Conservation (phyloP, 805 yeast species). For the Zygoascus biomembranicola region DNA sequence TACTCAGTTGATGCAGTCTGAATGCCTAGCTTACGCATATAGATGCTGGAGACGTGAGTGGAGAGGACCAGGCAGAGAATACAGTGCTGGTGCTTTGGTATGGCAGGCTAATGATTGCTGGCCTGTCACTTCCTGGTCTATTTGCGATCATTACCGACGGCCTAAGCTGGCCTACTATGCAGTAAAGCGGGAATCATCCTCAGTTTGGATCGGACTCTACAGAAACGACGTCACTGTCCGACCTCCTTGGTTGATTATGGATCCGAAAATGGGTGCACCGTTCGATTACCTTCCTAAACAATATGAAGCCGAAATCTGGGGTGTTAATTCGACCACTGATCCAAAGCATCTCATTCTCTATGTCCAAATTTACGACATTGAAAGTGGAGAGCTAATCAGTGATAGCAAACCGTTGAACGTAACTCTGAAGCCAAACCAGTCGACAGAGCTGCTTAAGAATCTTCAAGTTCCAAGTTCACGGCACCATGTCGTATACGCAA, state of each 20-base stretch:
- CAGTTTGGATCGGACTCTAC: slow-evolving; percentile 31
- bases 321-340: slow-evolving; percentile 28
- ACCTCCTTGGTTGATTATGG: slow-evolving; percentile 8
- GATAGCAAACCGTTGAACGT: slow-evolving; percentile 1
- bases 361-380: slow-evolving; percentile 28
- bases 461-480: slow-evolving; percentile 10
- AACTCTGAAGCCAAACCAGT: slow-evolving; percentile 22
- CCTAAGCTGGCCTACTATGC: slow-evolving; percentile 44
- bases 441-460: slow-evolving; percentile 26
- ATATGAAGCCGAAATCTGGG: slow-evolving; percentile 35
- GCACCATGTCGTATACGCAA: slow-evolving; percentile 16
- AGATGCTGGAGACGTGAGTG: slow-evolving; percentile 41
- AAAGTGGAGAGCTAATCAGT: slow-evolving; percentile 27
- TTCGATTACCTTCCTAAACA: slow-evolving; percentile 22
- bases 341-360: slow-evolving; percentile 21
- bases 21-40: slow-evolving; percentile 41
- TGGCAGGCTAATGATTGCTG: slow-evolving; percentile 51
- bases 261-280: slow-evolving; percentile 18
- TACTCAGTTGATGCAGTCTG: slow-evolving; percentile 47
- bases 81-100: slow-evolving; percentile 40
- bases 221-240: slow-evolving; percentile 18
- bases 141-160: slow-evolving; percentile 34
- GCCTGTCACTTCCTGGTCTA: slow-evolving; percentile 47
- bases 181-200: slow-evolving; percentile 36
- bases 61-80: slow-evolving; percentile 31